Evolutionary conservation across 2,329 filamentous ascomycete species (phyloP).

Genomic region (Furcasterigmium sp.): DNA sequence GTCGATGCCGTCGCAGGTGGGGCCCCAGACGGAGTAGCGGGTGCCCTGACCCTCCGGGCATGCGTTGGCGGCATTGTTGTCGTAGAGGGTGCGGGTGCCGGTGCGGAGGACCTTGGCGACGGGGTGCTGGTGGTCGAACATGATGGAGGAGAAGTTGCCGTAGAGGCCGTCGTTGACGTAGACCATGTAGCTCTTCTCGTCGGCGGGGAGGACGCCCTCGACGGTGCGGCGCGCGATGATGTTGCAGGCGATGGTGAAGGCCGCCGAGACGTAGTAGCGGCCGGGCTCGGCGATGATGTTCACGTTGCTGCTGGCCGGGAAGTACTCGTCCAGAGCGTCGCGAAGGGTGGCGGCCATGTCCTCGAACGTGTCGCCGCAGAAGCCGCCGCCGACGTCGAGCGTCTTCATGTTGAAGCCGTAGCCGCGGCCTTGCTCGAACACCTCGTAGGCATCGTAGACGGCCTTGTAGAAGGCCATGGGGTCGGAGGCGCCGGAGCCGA

Average conservation of each 20-base stretch:
- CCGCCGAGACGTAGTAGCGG: constrained; percentile 89
- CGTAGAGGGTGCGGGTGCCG: constrained; percentile 52
- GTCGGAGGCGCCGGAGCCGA: constrained; percentile 92
- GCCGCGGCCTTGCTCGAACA: constrained; percentile 78
- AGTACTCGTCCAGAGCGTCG: constrained; percentile 78
- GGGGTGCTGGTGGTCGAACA: constrained; percentile 96
- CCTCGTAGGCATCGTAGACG: constrained; percentile 78
- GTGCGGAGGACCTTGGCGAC: constrained; percentile 73
- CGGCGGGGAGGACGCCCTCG: constrained; percentile 51
- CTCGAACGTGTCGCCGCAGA: constrained; percentile 87
- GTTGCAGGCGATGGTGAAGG: constrained; percentile 93
- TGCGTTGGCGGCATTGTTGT: constrained; percentile 44
- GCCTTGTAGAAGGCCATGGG: constrained; percentile 88
- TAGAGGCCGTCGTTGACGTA: constrained; percentile 98
- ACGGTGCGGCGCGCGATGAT: constrained; percentile 93
- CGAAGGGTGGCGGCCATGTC: constrained; percentile 78
- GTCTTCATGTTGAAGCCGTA: constrained; percentile 80
- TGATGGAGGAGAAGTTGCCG: constrained; percentile 98
- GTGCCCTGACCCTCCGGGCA: constrained; percentile 45
- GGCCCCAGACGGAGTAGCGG: constrained; percentile 96
- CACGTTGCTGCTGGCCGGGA: constrained; percentile 66
- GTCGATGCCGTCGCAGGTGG: constrained; percentile 96
- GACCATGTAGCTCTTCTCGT: constrained; percentile 82
- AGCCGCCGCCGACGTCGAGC: constrained; percentile 91
- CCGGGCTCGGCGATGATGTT: constrained; percentile 94